Conservation (phyloP, 2,329 filamentous ascomycete species). For the Helminthosporium solani region DNA sequence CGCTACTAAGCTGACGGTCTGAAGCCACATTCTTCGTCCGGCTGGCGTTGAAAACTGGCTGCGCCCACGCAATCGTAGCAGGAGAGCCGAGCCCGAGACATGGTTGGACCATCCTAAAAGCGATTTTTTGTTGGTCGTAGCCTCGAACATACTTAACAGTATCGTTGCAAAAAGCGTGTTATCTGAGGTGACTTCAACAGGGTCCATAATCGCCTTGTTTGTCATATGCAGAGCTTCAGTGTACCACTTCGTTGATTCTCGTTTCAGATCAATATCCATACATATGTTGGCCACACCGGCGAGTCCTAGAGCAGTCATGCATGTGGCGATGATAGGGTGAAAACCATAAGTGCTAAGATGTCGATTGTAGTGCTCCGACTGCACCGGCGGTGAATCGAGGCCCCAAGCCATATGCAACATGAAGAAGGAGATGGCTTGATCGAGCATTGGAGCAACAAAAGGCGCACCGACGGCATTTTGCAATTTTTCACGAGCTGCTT, state of each 20-base stretch:
- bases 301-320: slow-evolving; percentile 39
- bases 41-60: slow-evolving; percentile 30
- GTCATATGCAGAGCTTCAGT: slow-evolving; percentile 34
- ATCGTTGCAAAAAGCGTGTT: slow-evolving; percentile 36
- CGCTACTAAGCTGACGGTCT: slow-evolving; percentile 26
- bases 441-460: slow-evolving; percentile 25
- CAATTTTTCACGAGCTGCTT: slow-evolving; percentile 5
- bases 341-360: slow-evolving; percentile 34
- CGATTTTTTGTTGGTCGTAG: slow-evolving; percentile 31
- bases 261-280: slow-evolving; percentile 25
- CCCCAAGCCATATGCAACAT: slow-evolving; percentile 30
- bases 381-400: slow-evolving; percentile 29
- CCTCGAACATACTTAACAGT: slow-evolving; percentile 37
- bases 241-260: slow-evolving; percentile 34
- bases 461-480: slow-evolving; percentile 13
- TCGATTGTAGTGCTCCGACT: slow-evolving; percentile 22
- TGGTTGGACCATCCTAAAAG: slow-evolving; percentile 38
- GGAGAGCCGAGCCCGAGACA: slow-evolving; percentile 36
- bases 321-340: slow-evolving; percentile 32
- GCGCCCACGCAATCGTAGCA: slow-evolving; percentile 35
- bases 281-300: slow-evolving; percentile 34
- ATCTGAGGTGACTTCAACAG: slow-evolving; percentile 29
- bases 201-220: slow-evolving; percentile 31
- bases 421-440: slow-evolving; percentile 38
- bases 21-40: slow-evolving; percentile 35